A percentile compares a stretch with the other conserved stretches of the same genome.
Conservation (phyloP, 2,329 filamentous ascomycete species). For the Dothidotthia symphoricarpi region DNA sequence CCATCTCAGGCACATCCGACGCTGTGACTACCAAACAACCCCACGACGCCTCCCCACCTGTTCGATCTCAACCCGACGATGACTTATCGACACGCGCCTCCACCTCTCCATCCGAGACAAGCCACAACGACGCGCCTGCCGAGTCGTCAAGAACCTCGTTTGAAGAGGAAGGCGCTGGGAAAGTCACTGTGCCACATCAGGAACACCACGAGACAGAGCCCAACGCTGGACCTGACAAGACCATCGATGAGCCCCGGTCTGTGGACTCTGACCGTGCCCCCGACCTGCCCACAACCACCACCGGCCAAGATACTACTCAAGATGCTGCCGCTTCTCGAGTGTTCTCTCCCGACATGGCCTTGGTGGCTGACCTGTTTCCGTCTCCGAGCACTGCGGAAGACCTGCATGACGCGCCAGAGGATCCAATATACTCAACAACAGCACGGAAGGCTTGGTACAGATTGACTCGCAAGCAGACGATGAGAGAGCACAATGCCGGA, state of each 20-base stretch:
- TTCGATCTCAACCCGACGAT: slow-evolving; percentile 21
- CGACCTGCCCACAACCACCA: neutral
- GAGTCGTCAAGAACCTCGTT: slow-evolving; percentile 42
- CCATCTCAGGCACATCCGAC: no score
- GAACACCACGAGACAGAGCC: neutral
- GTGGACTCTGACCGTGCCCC: neutral
- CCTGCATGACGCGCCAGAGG: slow-evolving; percentile 21
- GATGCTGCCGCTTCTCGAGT: slow-evolving; percentile 5
- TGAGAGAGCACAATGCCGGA: slow-evolving; percentile 40
- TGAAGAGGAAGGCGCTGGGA: slow-evolving; percentile 29
- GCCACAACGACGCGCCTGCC: slow-evolving; percentile 27
- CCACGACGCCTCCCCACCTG: slow-evolving; percentile 11
- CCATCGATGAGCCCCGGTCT: neutral
- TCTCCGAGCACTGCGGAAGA: slow-evolving; percentile 4
- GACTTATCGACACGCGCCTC: slow-evolving; percentile 36
- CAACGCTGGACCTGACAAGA: no score
- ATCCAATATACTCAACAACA: slow-evolving; percentile 36
- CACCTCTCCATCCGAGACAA: slow-evolving; percentile 38
- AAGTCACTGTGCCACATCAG: neutral
- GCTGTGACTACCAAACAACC: slow-evolving; percentile 21
- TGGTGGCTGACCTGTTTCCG: slow-evolving; percentile 33
- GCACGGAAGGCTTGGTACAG: slow-evolving; percentile 44
- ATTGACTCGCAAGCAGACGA: slow-evolving; percentile 39
- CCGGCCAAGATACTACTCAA: neutral
- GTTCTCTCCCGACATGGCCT: slow-evolving; percentile 14